phyloP scores from a whole-genome alignment of 352 stramenopile genomes.

The Globisporangium emineosum region DNA sequence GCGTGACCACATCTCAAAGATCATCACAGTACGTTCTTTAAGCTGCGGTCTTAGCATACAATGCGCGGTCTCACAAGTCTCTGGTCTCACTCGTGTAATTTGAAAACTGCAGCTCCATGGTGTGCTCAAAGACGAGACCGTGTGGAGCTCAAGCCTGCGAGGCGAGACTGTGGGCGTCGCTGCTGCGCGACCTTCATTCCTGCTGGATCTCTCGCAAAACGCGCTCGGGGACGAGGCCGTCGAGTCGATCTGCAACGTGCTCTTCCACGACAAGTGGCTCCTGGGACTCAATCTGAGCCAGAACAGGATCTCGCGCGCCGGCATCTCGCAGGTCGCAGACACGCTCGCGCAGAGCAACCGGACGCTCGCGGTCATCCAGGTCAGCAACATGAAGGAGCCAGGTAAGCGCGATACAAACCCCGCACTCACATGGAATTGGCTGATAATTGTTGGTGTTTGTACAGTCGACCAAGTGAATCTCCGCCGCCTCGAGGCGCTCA shows the following conservation, averaged over 20 bases:
- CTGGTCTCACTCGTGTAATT: not conserved
- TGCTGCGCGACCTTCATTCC: slow-evolving; percentile 15
- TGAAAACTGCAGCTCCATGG: slow-evolving; percentile 36
- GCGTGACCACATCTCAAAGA: slow-evolving; percentile 52
- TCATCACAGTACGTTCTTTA: slow-evolving; percentile 36
- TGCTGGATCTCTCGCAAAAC: slow-evolving; percentile 55
- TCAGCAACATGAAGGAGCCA: slow-evolving; percentile 31
- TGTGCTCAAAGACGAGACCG: slow-evolving; percentile 43
- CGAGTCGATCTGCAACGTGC: slow-evolving; percentile 40
- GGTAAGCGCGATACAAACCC: slow-evolving; percentile 6
- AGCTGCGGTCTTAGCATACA: not conserved
- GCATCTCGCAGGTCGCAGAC: slow-evolving; percentile 27
- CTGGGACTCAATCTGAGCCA: slow-evolving; percentile 45
- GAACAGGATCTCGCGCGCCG: slow-evolving; percentile 36
- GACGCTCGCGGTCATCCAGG: slow-evolving; percentile 40
- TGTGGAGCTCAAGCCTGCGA: slow-evolving; percentile 58
- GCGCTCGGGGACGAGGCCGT: slow-evolving; percentile 34
- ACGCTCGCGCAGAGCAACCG: slow-evolving; percentile 42
- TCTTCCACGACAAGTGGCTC: slow-evolving; percentile 69
- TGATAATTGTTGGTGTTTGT: not conserved
- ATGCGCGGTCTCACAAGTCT: too few species aligned
- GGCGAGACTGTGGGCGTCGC: slow-evolving; percentile 18
- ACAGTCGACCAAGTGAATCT: slow-evolving; percentile 17
- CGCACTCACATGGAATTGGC: too few species aligned
- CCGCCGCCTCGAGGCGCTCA: slow-evolving; percentile 21